Conservation (phyloP, 2,329 filamentous ascomycete species). For the Blumeriella jaapii region DNA sequence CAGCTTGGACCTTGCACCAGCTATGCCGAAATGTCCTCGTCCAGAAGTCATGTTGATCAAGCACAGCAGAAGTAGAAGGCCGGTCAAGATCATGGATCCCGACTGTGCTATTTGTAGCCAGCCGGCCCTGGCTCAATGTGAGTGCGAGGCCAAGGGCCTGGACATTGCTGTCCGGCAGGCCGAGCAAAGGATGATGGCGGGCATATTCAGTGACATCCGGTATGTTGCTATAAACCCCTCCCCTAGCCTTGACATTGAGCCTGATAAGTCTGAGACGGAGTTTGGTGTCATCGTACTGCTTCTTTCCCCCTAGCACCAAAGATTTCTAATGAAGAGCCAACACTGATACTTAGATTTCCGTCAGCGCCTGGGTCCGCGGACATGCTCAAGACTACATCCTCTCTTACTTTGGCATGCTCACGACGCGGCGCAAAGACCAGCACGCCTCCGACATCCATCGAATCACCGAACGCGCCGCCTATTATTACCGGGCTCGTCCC, state of each 20-base stretch:
- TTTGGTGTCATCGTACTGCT: neutral
- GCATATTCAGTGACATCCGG: conserved; percentile 52
- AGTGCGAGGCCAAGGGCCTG: conserved; percentile 55
- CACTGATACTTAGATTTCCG: conserved; percentile 1
- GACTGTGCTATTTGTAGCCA: conserved; percentile 57
- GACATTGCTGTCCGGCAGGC: conserved; percentile 52
- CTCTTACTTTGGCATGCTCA: conserved; percentile 50
- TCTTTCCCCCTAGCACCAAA: neutral
- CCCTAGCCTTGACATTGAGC: too few species aligned
- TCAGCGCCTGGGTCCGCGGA: conserved; percentile 50
- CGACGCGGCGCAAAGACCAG: conserved; percentile 46
- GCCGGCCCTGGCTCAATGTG: conserved; percentile 46
- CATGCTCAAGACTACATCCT: conserved; percentile 59
- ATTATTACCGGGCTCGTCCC: conserved; percentile 45
- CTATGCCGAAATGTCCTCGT: conserved; percentile 16
- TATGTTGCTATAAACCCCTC: too few species aligned
- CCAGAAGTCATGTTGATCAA: conserved; percentile 24
- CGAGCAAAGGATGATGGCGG: conserved; percentile 51
- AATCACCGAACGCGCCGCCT: conserved; percentile 42
- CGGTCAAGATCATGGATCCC: conserved; percentile 52
- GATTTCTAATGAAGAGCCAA: too few species aligned
- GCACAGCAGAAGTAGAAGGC: conserved; percentile 22
- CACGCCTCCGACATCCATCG: conserved; percentile 45
- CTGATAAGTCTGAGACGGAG: too few species aligned
- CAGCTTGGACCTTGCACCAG: conserved; percentile 1